phyloP scores from a whole-genome alignment of 352 stramenopile genomes.

The Nothophytophthora sp. region DNA sequence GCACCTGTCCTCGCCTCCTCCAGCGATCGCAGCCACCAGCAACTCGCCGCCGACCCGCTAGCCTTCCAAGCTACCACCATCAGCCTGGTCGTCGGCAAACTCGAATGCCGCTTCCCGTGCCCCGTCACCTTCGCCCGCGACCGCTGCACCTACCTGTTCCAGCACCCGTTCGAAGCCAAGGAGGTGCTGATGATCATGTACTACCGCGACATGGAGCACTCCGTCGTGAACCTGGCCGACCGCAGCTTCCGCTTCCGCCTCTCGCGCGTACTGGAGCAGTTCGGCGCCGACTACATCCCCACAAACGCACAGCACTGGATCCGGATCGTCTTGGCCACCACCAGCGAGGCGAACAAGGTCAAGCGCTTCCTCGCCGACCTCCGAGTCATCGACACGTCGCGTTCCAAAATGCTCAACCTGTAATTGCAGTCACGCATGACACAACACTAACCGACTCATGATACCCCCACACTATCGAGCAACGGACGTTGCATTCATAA shows the following conservation, averaged over 20 bases:
- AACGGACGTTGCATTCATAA: constrained; percentile 43
- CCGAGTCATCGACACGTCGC: constrained; percentile 7
- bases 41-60: constrained; percentile 1
- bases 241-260: constrained; percentile 54
- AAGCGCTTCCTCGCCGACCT: constrained; percentile 35
- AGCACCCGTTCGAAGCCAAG: constrained; percentile 68
- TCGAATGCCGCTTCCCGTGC: constrained; percentile 67
- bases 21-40: background rate
- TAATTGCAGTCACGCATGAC: constrained; percentile 10
- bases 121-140: constrained; percentile 49
- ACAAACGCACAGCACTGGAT: constrained; percentile 62
- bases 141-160: constrained; percentile 68
- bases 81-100: constrained; percentile 45
- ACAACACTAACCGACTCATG: constrained; percentile 5
- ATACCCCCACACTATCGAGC: constrained; percentile 25
- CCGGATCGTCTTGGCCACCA: constrained; percentile 50
- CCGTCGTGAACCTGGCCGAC: constrained; percentile 38
- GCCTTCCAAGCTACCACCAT: constrained; percentile 56
- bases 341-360: constrained; percentile 42
- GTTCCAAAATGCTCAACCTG: too few species aligned
- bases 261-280: constrained; percentile 45
- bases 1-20: constrained; percentile 1
- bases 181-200: constrained; percentile 80
- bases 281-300: constrained; percentile 62
- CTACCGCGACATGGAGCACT: constrained; percentile 67